Percentiles rank a stretch among this genome's conserved stretches.
phyloP scores from a whole-genome alignment of 2,329 filamentous ascomycete genomes.

The Diaporthe sp. region DNA sequence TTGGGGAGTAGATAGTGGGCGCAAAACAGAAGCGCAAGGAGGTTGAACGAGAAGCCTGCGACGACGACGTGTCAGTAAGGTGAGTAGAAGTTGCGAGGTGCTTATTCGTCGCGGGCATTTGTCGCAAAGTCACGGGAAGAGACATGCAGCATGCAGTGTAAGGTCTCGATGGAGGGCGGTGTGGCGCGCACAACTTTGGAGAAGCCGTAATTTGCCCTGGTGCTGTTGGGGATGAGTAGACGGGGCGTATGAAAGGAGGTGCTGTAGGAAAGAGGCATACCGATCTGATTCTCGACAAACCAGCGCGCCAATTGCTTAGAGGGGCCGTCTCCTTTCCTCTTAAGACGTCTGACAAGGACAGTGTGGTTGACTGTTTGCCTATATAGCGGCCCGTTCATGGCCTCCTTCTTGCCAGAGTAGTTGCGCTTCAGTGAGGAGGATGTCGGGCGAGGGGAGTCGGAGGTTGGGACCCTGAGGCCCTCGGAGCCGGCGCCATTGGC shows the following conservation, averaged over 20 bases:
- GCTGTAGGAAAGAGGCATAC: slow-evolving; percentile 58
- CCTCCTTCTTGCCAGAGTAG: slow-evolving; percentile 47
- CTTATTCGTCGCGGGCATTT: background rate
- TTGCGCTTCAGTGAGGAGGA: slow-evolving; percentile 40
- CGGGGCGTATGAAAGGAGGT: background rate
- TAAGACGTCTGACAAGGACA: slow-evolving; percentile 66
- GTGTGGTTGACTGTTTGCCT: slow-evolving; percentile 65
- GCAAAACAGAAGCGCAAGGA: slow-evolving; percentile 83
- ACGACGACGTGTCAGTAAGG: slow-evolving; percentile 26
- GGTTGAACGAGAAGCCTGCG: slow-evolving; percentile 84
- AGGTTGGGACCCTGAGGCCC: slow-evolving; percentile 17
- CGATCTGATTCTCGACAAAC: slow-evolving; percentile 83
- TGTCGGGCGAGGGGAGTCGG: slow-evolving; percentile 26
- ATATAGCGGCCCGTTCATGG: slow-evolving; percentile 68
- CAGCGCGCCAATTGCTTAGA: slow-evolving; percentile 71
- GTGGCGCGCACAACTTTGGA: slow-evolving; percentile 1
- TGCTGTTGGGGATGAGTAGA: slow-evolving; percentile 7
- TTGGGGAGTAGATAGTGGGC: slow-evolving; percentile 86
- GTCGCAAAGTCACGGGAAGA: background rate
- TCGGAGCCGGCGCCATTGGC: slow-evolving; percentile 29
- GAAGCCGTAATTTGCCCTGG: slow-evolving; percentile 3
- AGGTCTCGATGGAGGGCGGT: slow-evolving; percentile 13
- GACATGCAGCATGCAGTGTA: slow-evolving; percentile 28
- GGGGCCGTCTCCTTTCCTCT: slow-evolving; percentile 70
- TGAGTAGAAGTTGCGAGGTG: background rate